These are phyloP conservation scores for Epichloe scottii DNA, from an alignment of 2,329 filamentous ascomycete species.

Conservation along the genomic window DNA sequence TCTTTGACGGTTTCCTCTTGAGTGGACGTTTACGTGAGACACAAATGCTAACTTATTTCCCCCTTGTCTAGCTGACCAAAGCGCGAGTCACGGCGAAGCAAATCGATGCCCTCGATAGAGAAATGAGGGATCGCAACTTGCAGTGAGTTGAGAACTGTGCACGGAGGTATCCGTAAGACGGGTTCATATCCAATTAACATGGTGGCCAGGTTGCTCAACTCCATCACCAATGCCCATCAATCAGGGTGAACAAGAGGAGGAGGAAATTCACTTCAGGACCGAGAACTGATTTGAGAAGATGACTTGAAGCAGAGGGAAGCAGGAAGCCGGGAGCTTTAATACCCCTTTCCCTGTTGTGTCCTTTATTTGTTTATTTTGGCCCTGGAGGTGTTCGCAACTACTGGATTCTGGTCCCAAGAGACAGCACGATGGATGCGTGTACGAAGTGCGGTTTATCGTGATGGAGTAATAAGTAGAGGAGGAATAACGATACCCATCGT, in stretches of 20 bases:
- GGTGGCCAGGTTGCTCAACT: slow-evolving; percentile 11
- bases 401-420: neutral
- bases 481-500: slow-evolving; percentile 7
- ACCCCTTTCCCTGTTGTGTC: slow-evolving; percentile 3
- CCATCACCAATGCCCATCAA: slow-evolving; percentile 12
- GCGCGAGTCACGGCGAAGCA: slow-evolving; percentile 33
- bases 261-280: neutral
- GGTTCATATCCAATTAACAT: neutral
- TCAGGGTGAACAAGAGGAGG: slow-evolving; percentile 3
- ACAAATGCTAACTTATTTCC: slow-evolving; percentile 9
- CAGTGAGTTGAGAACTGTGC: slow-evolving; percentile 18
- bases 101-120: slow-evolving; percentile 40
- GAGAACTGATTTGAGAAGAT: neutral
- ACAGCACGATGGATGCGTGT: neutral
- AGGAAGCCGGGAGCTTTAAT: neutral
- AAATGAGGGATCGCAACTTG: slow-evolving; percentile 43
- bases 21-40: neutral
- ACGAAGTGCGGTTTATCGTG: neutral
- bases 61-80: slow-evolving; percentile 27
- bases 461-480: neutral
- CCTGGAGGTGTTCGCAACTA: neutral
- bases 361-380: neutral
- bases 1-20: slow-evolving; percentile 12
- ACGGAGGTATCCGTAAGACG: neutral
- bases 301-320: neutral